Base-by-base conservation (phyloP, 768 basidiomycete species). In the Scleroderma citrinum region DNA sequence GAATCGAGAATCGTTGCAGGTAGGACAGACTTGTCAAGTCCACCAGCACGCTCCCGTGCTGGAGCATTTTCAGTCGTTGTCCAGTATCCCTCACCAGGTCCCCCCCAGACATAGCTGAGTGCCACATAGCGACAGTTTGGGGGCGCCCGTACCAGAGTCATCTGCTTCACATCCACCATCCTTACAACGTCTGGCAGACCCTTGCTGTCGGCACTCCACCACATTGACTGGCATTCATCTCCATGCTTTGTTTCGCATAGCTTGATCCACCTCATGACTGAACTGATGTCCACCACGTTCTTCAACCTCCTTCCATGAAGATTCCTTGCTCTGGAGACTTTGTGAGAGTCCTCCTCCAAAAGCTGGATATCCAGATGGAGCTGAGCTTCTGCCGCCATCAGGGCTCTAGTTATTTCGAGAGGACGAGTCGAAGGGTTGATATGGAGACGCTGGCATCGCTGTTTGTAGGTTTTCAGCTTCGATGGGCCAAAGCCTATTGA, bases 291-390 rank as follows among this genome's bases (percentile, higher is more conserved):
- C 8, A 52, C 48, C 7, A 4, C 35, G 14, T 46, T 37, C 20
- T n/a, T 20, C 39, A 60, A n/a, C 42, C 59, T 52, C 23, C 59
- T 50, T n/a, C 59, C 59, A 36, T 60, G 59, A 23, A 61, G 39
- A 7, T 49, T 54, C 38, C 45, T 58, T 2, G 53, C 19, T n/a
- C 59, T 39, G 11, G 32, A 35, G 19, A 60, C 38, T 29, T 44
- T 56, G 32, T 17, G 46, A 43, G 59, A 17, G 21, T 60, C 59
- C 21, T 60, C 53, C 31, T 56, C 46, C 8, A 60, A 30, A 3
- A 60, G 32, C 20, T 60, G 53, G 20, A 61, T 58, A 13, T 49
- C 53, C 20, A 60, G 24, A 8, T 36, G 2, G 19, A 55, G 36
- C 7, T 13, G 34, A 11, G 48, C 49, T 5, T 46, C 37, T 31